Evolutionary conservation across 208 protist genomes (phyloP).

Genomic region (Crithidia brevicula): DNA sequence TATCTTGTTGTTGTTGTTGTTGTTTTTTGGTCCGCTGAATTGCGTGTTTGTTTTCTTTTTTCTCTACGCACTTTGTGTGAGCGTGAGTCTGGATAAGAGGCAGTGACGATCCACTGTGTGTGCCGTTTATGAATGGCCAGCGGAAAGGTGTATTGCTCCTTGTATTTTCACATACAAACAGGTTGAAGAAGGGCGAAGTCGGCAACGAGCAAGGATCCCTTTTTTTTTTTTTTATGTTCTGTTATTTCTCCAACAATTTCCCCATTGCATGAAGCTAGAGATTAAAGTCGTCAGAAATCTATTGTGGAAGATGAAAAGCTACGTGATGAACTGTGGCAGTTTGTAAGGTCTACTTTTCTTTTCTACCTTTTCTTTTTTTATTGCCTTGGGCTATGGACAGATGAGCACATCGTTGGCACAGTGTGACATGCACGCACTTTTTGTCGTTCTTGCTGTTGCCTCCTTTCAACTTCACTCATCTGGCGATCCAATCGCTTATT

Average conservation of each 20-base stretch:
- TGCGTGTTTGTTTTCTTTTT: constrained; percentile 1
- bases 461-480: constrained; percentile 18
- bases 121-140: neutral
- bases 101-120: too few relatives aligned
- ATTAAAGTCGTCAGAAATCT: too few relatives aligned
- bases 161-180: constrained; percentile 1
- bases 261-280: neutral
- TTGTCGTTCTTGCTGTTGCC: constrained; percentile 12
- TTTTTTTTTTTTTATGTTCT: constrained; percentile 11
- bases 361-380: neutral
- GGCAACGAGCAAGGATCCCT: too few relatives aligned
- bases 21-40: too few relatives aligned
- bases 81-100: neutral
- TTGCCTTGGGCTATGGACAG: neutral
- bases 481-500: neutral
- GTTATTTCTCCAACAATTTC: neutral
- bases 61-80: neutral
- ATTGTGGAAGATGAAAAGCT: neutral
- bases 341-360: neutral
- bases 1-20: too few relatives aligned
- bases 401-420: neutral
- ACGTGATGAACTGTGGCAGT: constrained; percentile 4
- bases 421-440: neutral
- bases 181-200: too few relatives aligned
- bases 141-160: too few relatives aligned